Percentiles rank a stretch among this genome's conserved stretches.
phyloP scores from a whole-genome alignment of 768 basidiomycete species.

The Pleurotus djamor region DNA sequence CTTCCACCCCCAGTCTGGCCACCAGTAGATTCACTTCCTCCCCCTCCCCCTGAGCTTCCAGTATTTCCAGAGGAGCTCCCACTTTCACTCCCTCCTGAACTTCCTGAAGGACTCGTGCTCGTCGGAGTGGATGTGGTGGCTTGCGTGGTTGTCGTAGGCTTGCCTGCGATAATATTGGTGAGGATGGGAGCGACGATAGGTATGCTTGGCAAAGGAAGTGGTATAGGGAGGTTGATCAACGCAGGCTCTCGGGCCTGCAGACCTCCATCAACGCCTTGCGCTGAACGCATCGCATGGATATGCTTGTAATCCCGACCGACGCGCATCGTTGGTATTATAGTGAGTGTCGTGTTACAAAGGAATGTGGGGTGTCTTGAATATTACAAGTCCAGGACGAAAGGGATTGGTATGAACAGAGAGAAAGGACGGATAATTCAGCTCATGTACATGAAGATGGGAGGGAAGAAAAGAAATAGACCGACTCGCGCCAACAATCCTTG shows the following conservation, averaged over 20 bases:
- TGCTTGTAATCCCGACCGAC: background rate
- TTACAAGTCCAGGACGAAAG: background rate
- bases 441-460: constrained; percentile 1
- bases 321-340: background rate
- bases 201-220: constrained; percentile 29
- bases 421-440: background rate
- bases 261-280: constrained; percentile 7
- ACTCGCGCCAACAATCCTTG: constrained; percentile 1
- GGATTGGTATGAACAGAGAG: background rate
- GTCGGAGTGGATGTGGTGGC: constrained; percentile 5
- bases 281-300: constrained; percentile 7
- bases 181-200: constrained; percentile 37
- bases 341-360: constrained; percentile 4
- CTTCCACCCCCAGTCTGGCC: constrained; percentile 10
- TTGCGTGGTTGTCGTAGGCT: constrained; percentile 1
- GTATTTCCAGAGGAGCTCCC: background rate
- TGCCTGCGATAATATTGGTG: constrained; percentile 27
- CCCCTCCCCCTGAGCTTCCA: constrained; percentile 1
- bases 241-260: constrained; percentile 35
- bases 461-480: background rate
- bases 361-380: background rate
- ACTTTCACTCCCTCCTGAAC: constrained; percentile 7
- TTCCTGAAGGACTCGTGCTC: constrained; percentile 11
- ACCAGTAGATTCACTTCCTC: too few species aligned
- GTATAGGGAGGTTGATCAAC: constrained; percentile 33